Base-by-base conservation (phyloP, 148 eudicot genomes). In the Chenopodium berlandieri region DNA sequence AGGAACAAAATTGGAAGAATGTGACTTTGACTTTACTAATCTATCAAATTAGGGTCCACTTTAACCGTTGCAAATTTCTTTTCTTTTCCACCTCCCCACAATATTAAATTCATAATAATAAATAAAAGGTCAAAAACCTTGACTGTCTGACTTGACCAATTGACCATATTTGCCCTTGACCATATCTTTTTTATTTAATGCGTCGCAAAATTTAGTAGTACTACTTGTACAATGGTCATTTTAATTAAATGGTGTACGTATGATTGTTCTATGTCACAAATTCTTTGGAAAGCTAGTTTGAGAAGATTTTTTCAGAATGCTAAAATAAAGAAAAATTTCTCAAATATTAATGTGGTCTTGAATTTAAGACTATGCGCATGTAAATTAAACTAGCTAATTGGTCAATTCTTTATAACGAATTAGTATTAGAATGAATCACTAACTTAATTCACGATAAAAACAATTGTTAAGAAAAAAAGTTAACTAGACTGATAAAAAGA, bases 1-100 rank as follows among this genome's bases (percentile, higher is more conserved):
- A 68, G 31, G 40, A 68, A 68, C 71, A 68, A 68, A 68, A 68
- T 68, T 68, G 71, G 71, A 68, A 37, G 71, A 68, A 68, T 68
- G 7, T 30, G 34, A 68, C 19, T 68, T 68, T 68, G 71, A 30
- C 71, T 20, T 62, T n/a, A 62, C 65, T 3, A 62, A 62, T 16
- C 66, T 11, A 62, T 34, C 2, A 77, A 27, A n/a, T 74, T 4
- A 30, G 44, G 78, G 78, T 31, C 66, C 78, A 56, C 78, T 32
- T 58, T 3, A 30, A 75, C 44, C 44, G 48, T 75, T 10, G 66
- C 63, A 20, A 20, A 5, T 22, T 62, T 62, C 22, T 62, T 62
- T 22, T 50, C 54, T 50, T 13, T 50, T 50, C 14, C 14, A 2
- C 9, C 7, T 22, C 66, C 66, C 66, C 66, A 27, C 72, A 31